Evolutionary conservation across 2,329 filamentous ascomycete species (phyloP).

Genomic region (Fusarium napiforme): DNA sequence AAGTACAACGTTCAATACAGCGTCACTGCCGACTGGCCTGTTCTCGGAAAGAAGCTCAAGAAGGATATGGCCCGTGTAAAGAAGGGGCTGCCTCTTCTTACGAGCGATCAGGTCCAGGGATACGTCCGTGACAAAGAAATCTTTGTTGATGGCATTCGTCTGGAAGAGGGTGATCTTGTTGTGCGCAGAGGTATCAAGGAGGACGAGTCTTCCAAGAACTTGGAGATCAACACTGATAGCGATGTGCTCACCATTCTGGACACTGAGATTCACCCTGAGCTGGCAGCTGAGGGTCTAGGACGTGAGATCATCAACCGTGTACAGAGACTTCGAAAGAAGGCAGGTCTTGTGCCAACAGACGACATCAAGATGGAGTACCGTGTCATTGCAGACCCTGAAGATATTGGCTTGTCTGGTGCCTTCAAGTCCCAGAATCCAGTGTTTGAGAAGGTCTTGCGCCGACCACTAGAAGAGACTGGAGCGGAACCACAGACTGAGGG

Average conservation of each 20-base stretch:
- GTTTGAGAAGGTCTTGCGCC: constrained; percentile 81
- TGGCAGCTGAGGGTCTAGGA: constrained; percentile 88
- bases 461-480: constrained; percentile 71
- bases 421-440: constrained; percentile 74
- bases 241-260: constrained; percentile 95
- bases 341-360: constrained; percentile 88
- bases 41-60: constrained; percentile 95
- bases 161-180: constrained; percentile 82
- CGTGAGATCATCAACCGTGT: constrained; percentile 94
- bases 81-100: constrained; percentile 84
- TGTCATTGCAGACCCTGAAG: constrained; percentile 81
- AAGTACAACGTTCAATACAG: constrained; percentile 94
- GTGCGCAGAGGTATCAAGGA: constrained; percentile 82
- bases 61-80: constrained; percentile 93
- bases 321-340: constrained; percentile 93
- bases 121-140: constrained; percentile 82
- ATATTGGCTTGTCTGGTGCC: constrained; percentile 75
- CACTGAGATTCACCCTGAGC: constrained; percentile 80
- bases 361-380: constrained; percentile 96
- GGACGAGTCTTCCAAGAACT: constrained; percentile 74
- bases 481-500: constrained; percentile 39
- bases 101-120: constrained; percentile 80
- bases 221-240: constrained; percentile 88
- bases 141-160: constrained; percentile 83
- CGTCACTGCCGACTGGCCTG: constrained; percentile 90